Conservation (phyloP, 331 rosid genomes). For the Rhamnella rubrinervis region DNA sequence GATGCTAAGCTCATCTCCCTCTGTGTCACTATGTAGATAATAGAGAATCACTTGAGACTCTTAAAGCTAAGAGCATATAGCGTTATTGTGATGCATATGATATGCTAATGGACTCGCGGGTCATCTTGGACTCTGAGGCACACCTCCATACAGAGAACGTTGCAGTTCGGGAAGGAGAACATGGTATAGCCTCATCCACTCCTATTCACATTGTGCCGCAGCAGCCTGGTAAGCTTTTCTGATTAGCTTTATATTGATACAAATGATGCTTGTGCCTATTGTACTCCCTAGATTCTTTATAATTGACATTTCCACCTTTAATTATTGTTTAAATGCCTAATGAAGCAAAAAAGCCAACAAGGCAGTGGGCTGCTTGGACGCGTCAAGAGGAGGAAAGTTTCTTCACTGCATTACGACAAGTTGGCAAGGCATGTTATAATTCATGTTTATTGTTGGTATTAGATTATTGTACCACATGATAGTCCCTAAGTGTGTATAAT, state of each 20-base stretch:
- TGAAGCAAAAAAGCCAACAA: conserved; percentile 78
- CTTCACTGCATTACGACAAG: conserved; percentile 93
- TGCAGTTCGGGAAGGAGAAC: conserved; percentile 56
- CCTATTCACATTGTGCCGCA: conserved; percentile 38
- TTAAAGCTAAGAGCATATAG: conserved; percentile 29
- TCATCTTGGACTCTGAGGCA: conserved; percentile 38
- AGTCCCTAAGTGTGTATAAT: conserved; percentile 25
- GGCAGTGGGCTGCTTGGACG: conserved; percentile 99
- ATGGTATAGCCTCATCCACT: conserved; percentile 41
- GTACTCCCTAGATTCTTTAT: not conserved
- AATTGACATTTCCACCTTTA: conserved; percentile 19
- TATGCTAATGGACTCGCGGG: conserved; percentile 56
- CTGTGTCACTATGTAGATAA: conserved; percentile 16
- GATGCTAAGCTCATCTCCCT: conserved; percentile 12
- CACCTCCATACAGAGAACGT: conserved; percentile 40
- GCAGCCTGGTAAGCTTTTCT: conserved; percentile 54
- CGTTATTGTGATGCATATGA: conserved; percentile 20
- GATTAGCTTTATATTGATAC: not conserved
- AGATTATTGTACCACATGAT: conserved; percentile 12
- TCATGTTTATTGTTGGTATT: conserved; percentile 9
- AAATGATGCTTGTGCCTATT: not conserved
- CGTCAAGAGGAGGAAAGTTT: conserved; percentile 98
- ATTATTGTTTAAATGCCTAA: conserved; percentile 15
- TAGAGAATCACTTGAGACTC: conserved; percentile 21
- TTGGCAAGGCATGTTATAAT: conserved; percentile 67